phyloP scores from a whole-genome alignment of 2,329 filamentous ascomycete species.

The Cercospora berteroae region DNA sequence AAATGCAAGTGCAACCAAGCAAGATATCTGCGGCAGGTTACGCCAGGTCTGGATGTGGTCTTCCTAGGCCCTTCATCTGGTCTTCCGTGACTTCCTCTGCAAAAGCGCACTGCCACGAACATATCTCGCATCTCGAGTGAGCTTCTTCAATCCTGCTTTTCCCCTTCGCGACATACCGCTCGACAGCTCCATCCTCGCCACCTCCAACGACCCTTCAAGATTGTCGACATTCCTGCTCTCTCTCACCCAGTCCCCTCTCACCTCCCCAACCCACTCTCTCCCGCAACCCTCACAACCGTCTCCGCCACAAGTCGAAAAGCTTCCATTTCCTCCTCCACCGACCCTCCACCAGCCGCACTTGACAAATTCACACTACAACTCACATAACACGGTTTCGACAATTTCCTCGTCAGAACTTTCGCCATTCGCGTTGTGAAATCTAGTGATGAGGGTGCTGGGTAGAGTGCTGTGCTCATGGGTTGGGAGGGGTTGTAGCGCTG shows the following conservation, averaged over 20 bases:
- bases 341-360: constrained; percentile 70
- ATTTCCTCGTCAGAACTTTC: constrained; percentile 73
- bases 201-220: neutral
- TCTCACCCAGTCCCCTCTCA: neutral
- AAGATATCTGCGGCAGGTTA: neutral
- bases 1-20: neutral
- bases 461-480: constrained; percentile 75
- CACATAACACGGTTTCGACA: constrained; percentile 78
- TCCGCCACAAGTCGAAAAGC: constrained; percentile 73
- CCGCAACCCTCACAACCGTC: constrained; percentile 54
- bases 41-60: neutral
- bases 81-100: neutral
- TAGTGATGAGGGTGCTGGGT: constrained; percentile 69
- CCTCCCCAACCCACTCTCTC: neutral
- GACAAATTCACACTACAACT: constrained; percentile 81
- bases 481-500: constrained; percentile 51
- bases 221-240: too few relatives aligned
- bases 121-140: neutral
- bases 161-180: neutral
- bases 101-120: neutral
- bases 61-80: neutral
- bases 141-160: neutral
- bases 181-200: neutral
- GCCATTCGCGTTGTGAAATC: constrained; percentile 86
- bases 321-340: constrained; percentile 91